Percentiles rank a stretch among this genome's conserved stretches.
Conservation (phyloP, 2,329 filamentous ascomycete genomes). For the Colletotrichum lindemuthianum region DNA sequence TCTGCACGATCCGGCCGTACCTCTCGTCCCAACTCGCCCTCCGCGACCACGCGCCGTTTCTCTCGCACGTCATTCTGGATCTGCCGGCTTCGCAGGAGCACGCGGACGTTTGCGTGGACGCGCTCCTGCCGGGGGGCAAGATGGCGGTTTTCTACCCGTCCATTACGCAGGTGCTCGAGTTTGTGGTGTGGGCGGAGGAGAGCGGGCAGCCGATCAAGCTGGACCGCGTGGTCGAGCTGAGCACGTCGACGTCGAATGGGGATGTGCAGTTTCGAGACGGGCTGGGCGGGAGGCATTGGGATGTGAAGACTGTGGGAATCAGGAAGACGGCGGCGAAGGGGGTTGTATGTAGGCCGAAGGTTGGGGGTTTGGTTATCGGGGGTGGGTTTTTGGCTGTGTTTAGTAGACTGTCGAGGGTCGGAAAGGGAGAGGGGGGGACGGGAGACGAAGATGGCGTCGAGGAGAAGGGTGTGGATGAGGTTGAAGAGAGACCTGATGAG, state of each 20-base stretch:
- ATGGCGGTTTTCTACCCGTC: constrained; percentile 80
- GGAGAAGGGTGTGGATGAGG: background rate
- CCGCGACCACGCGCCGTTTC: constrained; percentile 64
- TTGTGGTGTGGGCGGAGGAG: constrained; percentile 63
- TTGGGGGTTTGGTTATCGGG: constrained; percentile 51
- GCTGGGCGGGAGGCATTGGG: constrained; percentile 69
- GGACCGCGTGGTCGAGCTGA: constrained; percentile 70
- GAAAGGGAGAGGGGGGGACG: no score
- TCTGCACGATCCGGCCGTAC: constrained; percentile 73
- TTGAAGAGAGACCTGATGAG: background rate
- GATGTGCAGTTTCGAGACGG: constrained; percentile 56
- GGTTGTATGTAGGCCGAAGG: constrained; percentile 54
- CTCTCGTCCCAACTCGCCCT: constrained; percentile 60
- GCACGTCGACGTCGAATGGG: constrained; percentile 47
- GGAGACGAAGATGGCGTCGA: no score
- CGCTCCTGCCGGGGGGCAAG: constrained; percentile 71
- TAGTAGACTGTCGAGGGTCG: constrained; percentile 9
- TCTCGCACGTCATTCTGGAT: constrained; percentile 79
- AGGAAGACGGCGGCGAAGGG: constrained; percentile 41
- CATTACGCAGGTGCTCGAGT: constrained; percentile 79
- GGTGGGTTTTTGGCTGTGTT: constrained; percentile 54
- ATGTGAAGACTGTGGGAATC: constrained; percentile 61
- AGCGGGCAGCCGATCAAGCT: constrained; percentile 63
- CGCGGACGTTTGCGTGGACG: constrained; percentile 58
- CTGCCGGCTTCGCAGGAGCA: constrained; percentile 70